Evolutionary conservation across 352 stramenopile genomes (phyloP).

Genomic region (Aphanomyces astaci): DNA sequence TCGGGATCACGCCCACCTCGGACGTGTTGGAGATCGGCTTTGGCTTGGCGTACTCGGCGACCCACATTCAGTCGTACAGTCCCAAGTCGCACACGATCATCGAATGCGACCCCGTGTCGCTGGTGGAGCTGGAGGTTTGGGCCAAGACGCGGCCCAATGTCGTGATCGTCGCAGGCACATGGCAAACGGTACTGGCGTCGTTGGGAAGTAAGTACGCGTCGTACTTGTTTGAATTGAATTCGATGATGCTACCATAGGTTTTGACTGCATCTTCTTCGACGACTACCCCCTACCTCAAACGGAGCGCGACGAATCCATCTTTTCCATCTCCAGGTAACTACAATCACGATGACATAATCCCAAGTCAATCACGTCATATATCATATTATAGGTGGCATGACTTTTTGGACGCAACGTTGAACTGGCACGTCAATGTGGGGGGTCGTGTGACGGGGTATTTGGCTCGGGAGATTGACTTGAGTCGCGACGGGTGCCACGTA

Average conservation of each 20-base stretch:
- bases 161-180: conserved; percentile 51
- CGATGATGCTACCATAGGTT: conserved; percentile 20
- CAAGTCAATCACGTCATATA: no score
- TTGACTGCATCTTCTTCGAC: conserved; percentile 80
- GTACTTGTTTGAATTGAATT: no score
- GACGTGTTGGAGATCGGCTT: conserved; percentile 84
- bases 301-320: conserved; percentile 24
- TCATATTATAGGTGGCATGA: conserved; percentile 52
- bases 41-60: conserved; percentile 70
- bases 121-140: conserved; percentile 44
- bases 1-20: conserved; percentile 38
- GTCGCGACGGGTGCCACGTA: conserved; percentile 37
- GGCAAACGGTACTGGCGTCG: conserved; percentile 47
- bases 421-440: conserved; percentile 36
- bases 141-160: conserved; percentile 31
- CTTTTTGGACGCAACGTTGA: conserved; percentile 49
- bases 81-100: conserved; percentile 64
- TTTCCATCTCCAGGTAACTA: conserved; percentile 20
- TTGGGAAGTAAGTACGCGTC: conserved; percentile 26
- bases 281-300: conserved; percentile 68
- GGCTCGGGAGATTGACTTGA: conserved; percentile 41
- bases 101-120: conserved; percentile 59
- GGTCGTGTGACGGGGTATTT: conserved; percentile 61
- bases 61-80: conserved; percentile 49
- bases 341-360: no score